phyloP scores from a whole-genome alignment of 495 filamentous ascomycete species.

The Penicillium silybi region DNA sequence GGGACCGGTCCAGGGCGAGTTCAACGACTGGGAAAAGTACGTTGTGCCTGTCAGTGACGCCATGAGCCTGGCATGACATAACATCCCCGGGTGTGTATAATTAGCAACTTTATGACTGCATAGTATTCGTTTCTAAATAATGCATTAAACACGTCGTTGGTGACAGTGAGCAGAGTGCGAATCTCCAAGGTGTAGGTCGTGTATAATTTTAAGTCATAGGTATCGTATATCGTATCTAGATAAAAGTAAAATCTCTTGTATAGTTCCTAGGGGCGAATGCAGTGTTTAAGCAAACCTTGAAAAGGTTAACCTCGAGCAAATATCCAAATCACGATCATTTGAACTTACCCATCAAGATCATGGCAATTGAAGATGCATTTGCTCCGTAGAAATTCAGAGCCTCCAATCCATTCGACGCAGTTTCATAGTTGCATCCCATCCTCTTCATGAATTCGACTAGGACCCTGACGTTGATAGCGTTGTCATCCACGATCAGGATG shows the following conservation, averaged over 20 bases:
- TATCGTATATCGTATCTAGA: neutral
- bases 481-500: conserved; percentile 34
- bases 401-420: conserved; percentile 49
- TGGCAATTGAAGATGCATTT: conserved; percentile 28
- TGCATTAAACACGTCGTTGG: neutral
- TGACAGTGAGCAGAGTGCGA: neutral
- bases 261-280: no score
- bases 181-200: neutral
- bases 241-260: no score
- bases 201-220: neutral
- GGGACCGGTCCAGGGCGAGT: conserved; percentile 9
- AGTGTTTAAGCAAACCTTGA: conserved; percentile 16
- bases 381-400: conserved; percentile 44
- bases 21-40: conserved; percentile 44
- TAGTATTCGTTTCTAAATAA: conserved; percentile 2
- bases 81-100: no score
- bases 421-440: conserved; percentile 17
- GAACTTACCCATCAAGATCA: conserved; percentile 47
- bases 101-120: neutral
- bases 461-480: conserved; percentile 32
- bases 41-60: conserved; percentile 38
- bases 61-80: conserved; percentile 41
- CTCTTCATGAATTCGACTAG: conserved; percentile 38
- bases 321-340: neutral
- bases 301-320: neutral